Base-by-base conservation (phyloP, 1,284 basidiomycete species). In the Sanghuangporus weigelae region DNA sequence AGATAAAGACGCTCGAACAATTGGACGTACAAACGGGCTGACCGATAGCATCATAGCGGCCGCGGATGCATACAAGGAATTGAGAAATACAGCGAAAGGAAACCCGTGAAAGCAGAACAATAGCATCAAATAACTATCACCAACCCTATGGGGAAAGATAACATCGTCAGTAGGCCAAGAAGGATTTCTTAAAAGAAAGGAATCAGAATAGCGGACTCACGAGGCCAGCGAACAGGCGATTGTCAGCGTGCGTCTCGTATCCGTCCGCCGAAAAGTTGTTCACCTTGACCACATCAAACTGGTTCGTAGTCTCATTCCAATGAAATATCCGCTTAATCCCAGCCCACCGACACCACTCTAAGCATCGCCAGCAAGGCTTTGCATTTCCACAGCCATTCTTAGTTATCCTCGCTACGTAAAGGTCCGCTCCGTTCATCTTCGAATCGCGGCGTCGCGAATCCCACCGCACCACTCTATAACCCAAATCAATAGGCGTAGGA, bases 341-440 rank as follows among this genome's bases (percentile, higher is more conserved):
- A 21, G 83, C 82, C 83, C 84, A 85, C 44, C 73, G 71, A 69
- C 81, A 84, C 81, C 81, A 84, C 63, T 82, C 77, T 35, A 84
- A 66, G 64, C 84, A 84, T 51, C 82, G 72, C 78, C 81, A 81
- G 68, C 82, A 84, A 26, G 82, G 83, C 69, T 73, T 77, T 4
- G 82, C 79, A 59, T 72, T 75, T 21, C 81, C 81, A 69, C 78
- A 73, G 5, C 80, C 82, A 46, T 71, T 73, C 69, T 81, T 82
- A 31, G 77, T 82, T 66, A 81, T 74, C 23, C 83, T 78, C 23
- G 78, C 81, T 46, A 85, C 82, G 63, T 84, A 85, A 36, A 85
- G 72, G 68, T 85, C 82, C 31, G 81, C 79, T 1, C 83, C 83
- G 62, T 82, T 82, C 57, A 80, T 75, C 55, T 75, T 77, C 5